A percentile compares a stretch with the other conserved stretches of the same genome.
Conservation (phyloP, 2,329 filamentous ascomycete genomes). For the Fusarium sp. region DNA sequence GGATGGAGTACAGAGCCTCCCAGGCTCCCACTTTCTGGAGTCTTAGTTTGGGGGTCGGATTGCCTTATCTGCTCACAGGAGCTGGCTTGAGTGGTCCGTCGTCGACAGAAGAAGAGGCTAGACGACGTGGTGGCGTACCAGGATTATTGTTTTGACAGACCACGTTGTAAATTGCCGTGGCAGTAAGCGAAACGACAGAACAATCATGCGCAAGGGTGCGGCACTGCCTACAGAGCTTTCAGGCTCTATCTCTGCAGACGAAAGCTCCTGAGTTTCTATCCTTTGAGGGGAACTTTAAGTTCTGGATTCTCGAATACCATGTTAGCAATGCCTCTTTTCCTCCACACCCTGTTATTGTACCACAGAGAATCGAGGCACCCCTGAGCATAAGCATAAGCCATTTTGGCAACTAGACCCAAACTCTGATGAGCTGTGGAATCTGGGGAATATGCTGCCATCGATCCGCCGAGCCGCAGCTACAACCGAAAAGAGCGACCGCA, state of each 20-base stretch:
- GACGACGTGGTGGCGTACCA: constrained; percentile 38
- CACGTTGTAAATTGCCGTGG: constrained; percentile 1
- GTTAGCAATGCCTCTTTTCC: constrained; percentile 32
- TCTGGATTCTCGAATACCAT: constrained; percentile 31
- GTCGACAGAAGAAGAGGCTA: constrained; percentile 3
- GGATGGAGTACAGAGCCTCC: constrained; percentile 47
- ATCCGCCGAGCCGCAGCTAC: constrained; percentile 32
- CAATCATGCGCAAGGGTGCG: constrained; percentile 9
- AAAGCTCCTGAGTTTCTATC: constrained; percentile 28
- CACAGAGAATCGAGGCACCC: constrained; percentile 28
- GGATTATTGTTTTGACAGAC: constrained; percentile 17
- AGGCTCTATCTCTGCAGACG: constrained; percentile 18
- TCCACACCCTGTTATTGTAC: constrained; percentile 37
- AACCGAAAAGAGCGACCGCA: constrained; percentile 5
- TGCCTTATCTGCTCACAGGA: constrained; percentile 45
- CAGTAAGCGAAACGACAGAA: constrained; percentile 14
- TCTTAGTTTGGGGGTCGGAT: constrained; percentile 23
- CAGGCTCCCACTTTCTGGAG: constrained; percentile 42
- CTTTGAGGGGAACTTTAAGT: constrained; percentile 13
- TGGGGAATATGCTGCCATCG: constrained; percentile 41
- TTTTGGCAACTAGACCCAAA: constrained; percentile 22
- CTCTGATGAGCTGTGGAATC: constrained; percentile 32
- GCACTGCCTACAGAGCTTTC: constrained; percentile 13
- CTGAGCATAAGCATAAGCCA: constrained; percentile 20
- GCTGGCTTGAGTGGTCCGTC: constrained; percentile 24